Base-by-base conservation (phyloP, 2,329 filamentous ascomycete species). In the Mollisia scopiformis region DNA sequence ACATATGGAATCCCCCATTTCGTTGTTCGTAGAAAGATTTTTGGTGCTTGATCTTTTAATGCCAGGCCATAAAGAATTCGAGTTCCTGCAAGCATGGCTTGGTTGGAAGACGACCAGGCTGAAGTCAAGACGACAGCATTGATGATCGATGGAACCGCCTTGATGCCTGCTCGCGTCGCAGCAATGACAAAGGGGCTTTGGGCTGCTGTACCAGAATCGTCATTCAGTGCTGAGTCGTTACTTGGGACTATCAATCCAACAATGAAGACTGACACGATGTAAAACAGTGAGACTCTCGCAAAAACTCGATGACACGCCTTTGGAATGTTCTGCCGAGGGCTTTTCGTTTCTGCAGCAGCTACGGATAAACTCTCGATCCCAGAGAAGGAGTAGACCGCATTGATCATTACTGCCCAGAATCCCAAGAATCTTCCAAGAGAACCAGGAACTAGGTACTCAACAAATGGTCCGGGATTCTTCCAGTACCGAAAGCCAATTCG, bases 41-140 rank as follows among this genome's bases (percentile, higher is more conserved):
- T 76, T 0, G 85, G 85, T 0, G 86, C 82, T 63, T 88, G 85
- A 64, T 27, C 67, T 69, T 6, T 81, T 80, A 25, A 79, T 21
- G 86, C 85, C 57, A 88, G 75, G 3, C 82, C 84, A 64, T 86
- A 84, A 4, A 88, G 76, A 33, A 85, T 83, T 50, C 86, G 80
- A 0, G 85, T 86, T 28, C 84, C 85, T 1, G 84, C 78, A 41
- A 81, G 77, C 33, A 93, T 77, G 69, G 83, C 85, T 66, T 88
- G 86, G 67, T 92, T 92, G 0, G 84, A 86, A 0, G 88, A 82
- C 0, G 88, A 91, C 76, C 85, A 88, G 0, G 88, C 89, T 0
- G 88, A 89, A 0, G 87, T 90, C 66, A 93, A 81, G 67, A 93
- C 88, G 27, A 93, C 80, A 35, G 89, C 90, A 72, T 94, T 94